Base-by-base conservation (phyloP, 2,329 filamentous ascomycete species). In the Purpureocillium lavendulum region DNA sequence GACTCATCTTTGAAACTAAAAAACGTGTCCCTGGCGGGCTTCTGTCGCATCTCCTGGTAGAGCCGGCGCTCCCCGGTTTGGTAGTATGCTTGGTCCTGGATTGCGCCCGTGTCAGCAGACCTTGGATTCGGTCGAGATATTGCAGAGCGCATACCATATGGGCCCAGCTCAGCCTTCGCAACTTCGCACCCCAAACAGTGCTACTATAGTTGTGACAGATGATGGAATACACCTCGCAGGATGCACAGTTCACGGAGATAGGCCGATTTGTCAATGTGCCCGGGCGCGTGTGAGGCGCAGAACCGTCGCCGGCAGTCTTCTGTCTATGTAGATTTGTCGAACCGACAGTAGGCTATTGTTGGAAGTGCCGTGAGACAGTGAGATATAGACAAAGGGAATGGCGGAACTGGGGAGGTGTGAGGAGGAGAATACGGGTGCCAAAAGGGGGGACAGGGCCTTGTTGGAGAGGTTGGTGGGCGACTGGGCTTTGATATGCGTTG, bases 1-100 rank as follows among this genome's bases (percentile, higher is more conserved):
- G 61, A 68, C 44, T 73, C 68, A 40, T 59, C 58, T 52, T 72
- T 75, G 45, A 73, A 60, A 49, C 70, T 70, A 60, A 84, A 83
- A 56, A 84, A 78, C 14, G 77, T 62, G 59, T 79, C 74, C 48
- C 71, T 68, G 18, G 62, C 57, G 40, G 62, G 53, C 55, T 70
- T 75, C 49, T 76, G 66, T 46, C 62, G 61, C 73, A 76, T 75
- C 55, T 75, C 70, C 43, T 59, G 62, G 40, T 64, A 65, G 53
- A 63, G 62, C 42, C 53, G 57, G 45, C 53, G 52, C 36, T 62
- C 56, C 52, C 62, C 54, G 49, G 59, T 45, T 47, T 57, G 54
- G 37, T 58, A 55, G 48, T 57, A 54, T 44, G 54, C 47, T 50
- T 60, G 55, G 29, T 65, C 60, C 65, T 68, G 40, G 14, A 30